These are phyloP conservation scores for Diaporthe vaccinii DNA, from an alignment of 2,329 filamentous ascomycete genomes.

Conservation along the genomic window DNA sequence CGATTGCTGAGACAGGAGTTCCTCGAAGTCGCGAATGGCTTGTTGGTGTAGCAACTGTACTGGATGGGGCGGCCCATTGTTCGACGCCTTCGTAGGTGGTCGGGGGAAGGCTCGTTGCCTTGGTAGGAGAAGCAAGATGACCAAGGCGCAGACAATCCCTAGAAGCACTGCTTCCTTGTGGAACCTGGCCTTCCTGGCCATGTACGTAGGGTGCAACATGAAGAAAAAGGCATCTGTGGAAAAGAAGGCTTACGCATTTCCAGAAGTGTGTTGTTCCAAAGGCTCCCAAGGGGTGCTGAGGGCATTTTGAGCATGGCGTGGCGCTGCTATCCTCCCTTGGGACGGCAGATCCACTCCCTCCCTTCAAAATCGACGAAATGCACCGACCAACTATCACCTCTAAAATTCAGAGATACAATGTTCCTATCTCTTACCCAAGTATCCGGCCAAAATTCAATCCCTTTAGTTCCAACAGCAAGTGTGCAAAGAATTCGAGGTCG, in stretches of 20 bases:
- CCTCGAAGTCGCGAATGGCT: constrained; percentile 50
- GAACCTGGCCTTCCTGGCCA: constrained; percentile 27
- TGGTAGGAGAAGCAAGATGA: neutral
- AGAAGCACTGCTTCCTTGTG: neutral
- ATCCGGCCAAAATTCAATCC: neutral
- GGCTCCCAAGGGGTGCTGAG: neutral
- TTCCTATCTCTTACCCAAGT: neutral
- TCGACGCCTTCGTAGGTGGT: neutral
- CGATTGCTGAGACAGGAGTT: constrained; percentile 54
- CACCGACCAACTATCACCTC: neutral
- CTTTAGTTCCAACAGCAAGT: neutral
- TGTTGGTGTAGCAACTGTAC: constrained; percentile 50
- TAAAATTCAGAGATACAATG: neutral
- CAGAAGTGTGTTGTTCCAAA: neutral
- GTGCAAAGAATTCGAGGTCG: neutral
- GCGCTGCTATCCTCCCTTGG: neutral
- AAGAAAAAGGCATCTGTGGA: constrained; percentile 2
- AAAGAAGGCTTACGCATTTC: neutral
- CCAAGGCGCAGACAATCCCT: neutral
- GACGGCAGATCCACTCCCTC: constrained; percentile 11
- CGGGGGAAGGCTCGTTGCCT: neutral
- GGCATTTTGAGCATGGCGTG: neutral
- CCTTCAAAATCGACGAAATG: neutral
- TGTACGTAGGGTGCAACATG: constrained; percentile 13
- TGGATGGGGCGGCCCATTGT: constrained; percentile 49